Conservation (phyloP, 495 filamentous ascomycete species). For the Aspergillus sclerotioniger region DNA sequence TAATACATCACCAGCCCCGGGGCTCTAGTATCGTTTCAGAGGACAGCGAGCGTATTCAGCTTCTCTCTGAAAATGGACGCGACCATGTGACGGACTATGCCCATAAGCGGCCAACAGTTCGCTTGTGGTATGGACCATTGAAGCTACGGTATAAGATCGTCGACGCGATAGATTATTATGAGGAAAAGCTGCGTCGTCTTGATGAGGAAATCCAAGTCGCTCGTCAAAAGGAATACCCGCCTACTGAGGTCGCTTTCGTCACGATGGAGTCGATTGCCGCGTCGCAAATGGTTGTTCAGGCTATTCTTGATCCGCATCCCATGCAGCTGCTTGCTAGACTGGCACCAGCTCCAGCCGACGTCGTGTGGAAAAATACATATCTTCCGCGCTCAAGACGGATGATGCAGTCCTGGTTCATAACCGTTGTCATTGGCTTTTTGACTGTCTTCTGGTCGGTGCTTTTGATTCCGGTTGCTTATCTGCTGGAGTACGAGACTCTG, state of each 20-base stretch:
- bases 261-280: slow-evolving; percentile 96
- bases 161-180: slow-evolving; percentile 92
- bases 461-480: slow-evolving; percentile 73
- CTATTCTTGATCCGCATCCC: slow-evolving; percentile 84
- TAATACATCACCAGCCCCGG: slow-evolving; percentile 48
- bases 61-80: slow-evolving; percentile 50
- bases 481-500: slow-evolving; percentile 77
- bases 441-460: slow-evolving; percentile 88
- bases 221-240: slow-evolving; percentile 71
- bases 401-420: slow-evolving; percentile 76
- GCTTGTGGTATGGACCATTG: slow-evolving; percentile 78
- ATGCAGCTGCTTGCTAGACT: slow-evolving; percentile 79
- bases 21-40: slow-evolving; percentile 31
- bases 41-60: slow-evolving; percentile 47
- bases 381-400: slow-evolving; percentile 71
- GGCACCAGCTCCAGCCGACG: slow-evolving; percentile 82
- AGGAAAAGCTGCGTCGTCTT: slow-evolving; percentile 75
- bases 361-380: slow-evolving; percentile 94
- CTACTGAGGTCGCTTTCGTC: slow-evolving; percentile 86
- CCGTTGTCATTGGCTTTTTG: slow-evolving; percentile 72
- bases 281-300: slow-evolving; percentile 91
- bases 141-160: slow-evolving; percentile 68
- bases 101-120: slow-evolving; percentile 61
- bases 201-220: slow-evolving; percentile 73
- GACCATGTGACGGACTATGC: slow-evolving; percentile 38